phyloP scores from a whole-genome alignment of 2,329 filamentous ascomycete species.

The Ustulina deusta region DNA sequence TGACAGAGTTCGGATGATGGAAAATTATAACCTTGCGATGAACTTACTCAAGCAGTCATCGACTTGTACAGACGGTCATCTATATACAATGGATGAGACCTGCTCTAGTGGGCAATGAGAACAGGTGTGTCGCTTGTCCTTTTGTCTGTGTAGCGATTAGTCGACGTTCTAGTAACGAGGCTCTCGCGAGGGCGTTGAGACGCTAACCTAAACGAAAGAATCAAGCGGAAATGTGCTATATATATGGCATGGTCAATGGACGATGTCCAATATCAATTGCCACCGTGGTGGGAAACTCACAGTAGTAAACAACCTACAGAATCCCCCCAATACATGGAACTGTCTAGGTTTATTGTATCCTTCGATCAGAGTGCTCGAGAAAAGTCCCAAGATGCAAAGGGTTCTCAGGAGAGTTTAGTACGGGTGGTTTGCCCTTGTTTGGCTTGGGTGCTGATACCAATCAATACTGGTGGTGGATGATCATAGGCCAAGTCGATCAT shows the following conservation, averaged over 20 bases:
- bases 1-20: neutral
- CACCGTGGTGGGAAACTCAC: neutral
- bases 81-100: neutral
- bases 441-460: neutral
- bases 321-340: neutral
- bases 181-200: neutral
- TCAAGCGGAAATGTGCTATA: neutral
- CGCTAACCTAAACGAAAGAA: constrained; percentile 1
- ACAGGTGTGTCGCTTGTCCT: constrained; percentile 1
- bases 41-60: neutral
- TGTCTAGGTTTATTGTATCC: neutral
- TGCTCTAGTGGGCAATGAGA: neutral
- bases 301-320: neutral
- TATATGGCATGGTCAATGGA: neutral
- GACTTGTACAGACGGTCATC: neutral
- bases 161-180: neutral
- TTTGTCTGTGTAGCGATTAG: constrained; percentile 13
- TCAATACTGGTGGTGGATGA: neutral
- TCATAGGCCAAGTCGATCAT: neutral
- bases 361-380: neutral
- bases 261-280: neutral
- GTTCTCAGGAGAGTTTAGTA: neutral
- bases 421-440: neutral
- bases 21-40: neutral
- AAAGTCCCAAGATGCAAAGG: neutral